Evolutionary conservation across 192 early-diverging fungal genomes (phyloP), one percentile per base, ranked within the genome.

Genomic region (Diversispora eburnea): DNA sequence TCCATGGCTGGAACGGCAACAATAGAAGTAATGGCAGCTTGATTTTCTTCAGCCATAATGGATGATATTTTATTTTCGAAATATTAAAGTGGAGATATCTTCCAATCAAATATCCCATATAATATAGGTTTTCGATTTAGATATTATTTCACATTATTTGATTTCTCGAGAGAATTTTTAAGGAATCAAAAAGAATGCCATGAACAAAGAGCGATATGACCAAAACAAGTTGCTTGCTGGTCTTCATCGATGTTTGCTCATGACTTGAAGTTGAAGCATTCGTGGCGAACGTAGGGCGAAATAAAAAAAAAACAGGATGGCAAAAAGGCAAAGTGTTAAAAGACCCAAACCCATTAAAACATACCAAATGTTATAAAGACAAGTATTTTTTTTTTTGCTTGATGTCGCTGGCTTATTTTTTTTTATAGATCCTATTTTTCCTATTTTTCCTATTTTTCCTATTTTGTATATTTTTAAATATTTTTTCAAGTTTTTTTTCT

Each of bases 301-400:
- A 33, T 33, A 42, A 42, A 62, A 62, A 33, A 62, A 62, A 62
- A 62, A 15, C 25, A 62, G 39, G 60, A 15, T 62, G 41, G 60
- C 60, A 62, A 62, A 62, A 62, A 59, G 25, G 60, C 60, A 62
- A 62, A 62, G 60, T 62, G 60, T 62, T 62, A 62, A 62, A 62
- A 62, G 60, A 62, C 60, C 39, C 60, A 62, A 62, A 62, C 22
- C 60, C 41, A 15, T 41, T 62, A 62, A 62, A 62, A 62, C 60
- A 62, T 62, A 62, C 60, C 60, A 62, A 62, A 33, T 12, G 33
- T 62, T 62, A 60, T 60, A 62, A 41, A 43, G 25, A 62, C 60
- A 62, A 62, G 39, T 22, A 62, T 15, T 39, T 41, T 22, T 62
- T 39, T 62, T 62, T 62, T 62, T 62, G 60, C 60, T 62, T 62